Percentiles rank a stretch among this genome's conserved stretches.
Evolutionary conservation across 148 eudicot genomes (phyloP).

Genomic region (Arctostaphylos glauca): DNA sequence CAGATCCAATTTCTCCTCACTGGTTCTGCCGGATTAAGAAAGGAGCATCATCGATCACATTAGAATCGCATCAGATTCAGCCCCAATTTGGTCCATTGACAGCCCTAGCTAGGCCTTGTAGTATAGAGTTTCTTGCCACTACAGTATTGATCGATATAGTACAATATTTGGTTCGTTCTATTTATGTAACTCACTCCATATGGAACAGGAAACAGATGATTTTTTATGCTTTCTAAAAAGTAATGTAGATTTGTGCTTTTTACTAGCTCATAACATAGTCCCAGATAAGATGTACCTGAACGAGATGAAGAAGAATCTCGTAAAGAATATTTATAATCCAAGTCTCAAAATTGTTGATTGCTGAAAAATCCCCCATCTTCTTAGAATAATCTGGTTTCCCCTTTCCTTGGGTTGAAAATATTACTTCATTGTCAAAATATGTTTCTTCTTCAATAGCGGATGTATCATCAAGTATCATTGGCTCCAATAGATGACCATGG

Average conservation of each 20-base stretch:
- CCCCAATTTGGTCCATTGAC: background rate
- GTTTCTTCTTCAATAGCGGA: conserved; percentile 75
- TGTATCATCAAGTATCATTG: conserved; percentile 65
- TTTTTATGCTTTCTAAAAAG: background rate
- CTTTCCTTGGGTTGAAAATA: conserved; percentile 46
- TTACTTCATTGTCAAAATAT: conserved; percentile 47
- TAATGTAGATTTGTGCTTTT: background rate
- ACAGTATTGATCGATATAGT: background rate
- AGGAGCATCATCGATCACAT: background rate
- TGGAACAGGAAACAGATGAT: background rate
- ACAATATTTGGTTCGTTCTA: background rate
- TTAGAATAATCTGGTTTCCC: conserved; percentile 40
- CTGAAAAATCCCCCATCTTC: conserved; percentile 46
- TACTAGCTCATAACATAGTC: background rate
- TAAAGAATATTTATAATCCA: conserved; percentile 85
- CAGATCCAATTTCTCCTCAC: background rate
- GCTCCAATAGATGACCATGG: conserved; percentile 95
- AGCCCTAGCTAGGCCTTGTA: background rate
- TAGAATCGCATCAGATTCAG: background rate
- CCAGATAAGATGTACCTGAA: conserved; percentile 58
- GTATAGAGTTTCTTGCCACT: background rate
- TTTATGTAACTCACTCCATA: background rate
- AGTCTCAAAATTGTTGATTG: conserved; percentile 75
- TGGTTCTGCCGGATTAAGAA: background rate
- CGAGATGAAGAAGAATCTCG: conserved; percentile 86